Conservation (phyloP, 768 basidiomycete species). For the Podaxis mareebaensis region DNA sequence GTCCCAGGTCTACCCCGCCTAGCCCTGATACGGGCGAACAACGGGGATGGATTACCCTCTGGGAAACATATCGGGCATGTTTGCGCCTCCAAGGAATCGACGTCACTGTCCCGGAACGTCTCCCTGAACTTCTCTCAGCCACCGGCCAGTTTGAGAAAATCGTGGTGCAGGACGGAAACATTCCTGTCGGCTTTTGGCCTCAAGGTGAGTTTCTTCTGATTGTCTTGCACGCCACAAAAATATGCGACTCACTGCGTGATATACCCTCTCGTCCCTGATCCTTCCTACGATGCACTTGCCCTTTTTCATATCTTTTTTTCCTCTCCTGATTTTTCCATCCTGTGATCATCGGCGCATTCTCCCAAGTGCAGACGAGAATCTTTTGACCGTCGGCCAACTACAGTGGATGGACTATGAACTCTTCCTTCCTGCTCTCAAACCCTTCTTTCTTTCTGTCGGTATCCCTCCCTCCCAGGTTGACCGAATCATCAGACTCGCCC, state of each 20-base stretch:
- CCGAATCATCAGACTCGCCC: constrained; percentile 60
- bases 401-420: constrained; percentile 76
- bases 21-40: background rate
- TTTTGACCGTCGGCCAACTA: constrained; percentile 66
- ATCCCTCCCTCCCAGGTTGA: constrained; percentile 55
- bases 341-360: constrained; percentile 1
- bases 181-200: constrained; percentile 73
- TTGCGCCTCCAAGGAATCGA: constrained; percentile 55
- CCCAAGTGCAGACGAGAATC: constrained; percentile 45
- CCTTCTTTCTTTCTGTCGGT: constrained; percentile 55
- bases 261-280: background rate
- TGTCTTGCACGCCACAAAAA: background rate
- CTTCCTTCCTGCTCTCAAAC: constrained; percentile 62
- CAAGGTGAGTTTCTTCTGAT: constrained; percentile 40
- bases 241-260: background rate
- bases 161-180: constrained; percentile 52
- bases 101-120: constrained; percentile 54
- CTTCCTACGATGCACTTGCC: background rate
- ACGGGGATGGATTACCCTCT: constrained; percentile 60
- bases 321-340: constrained; percentile 13
- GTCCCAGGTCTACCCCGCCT: background rate
- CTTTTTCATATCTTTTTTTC: background rate
- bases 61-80: constrained; percentile 62
- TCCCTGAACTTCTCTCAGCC: constrained; percentile 47
- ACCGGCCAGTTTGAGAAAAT: constrained; percentile 59